These are phyloP conservation scores for Vanderwaltozyma tropicalis DNA, from an alignment of 805 yeast species.

Conservation along the genomic window DNA sequence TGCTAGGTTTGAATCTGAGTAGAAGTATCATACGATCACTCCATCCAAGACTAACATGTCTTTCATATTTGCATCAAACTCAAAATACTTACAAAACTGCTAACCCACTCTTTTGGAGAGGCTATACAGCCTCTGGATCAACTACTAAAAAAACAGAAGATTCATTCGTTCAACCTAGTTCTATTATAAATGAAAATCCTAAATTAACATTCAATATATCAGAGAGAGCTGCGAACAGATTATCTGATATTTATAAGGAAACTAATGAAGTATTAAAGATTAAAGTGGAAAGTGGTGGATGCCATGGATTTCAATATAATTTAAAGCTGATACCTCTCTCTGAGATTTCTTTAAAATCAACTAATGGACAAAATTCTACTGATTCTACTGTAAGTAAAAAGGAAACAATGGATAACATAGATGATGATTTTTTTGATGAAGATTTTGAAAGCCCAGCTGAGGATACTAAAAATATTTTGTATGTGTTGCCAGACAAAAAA, in stretches of 20 bases:
- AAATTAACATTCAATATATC: slow-evolving; percentile 17
- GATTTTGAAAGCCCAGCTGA: slow-evolving; percentile 6
- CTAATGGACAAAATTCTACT: neutral
- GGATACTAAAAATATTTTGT: slow-evolving; percentile 15
- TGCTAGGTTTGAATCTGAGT: too few relatives aligned
- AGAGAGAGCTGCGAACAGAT: slow-evolving; percentile 21
- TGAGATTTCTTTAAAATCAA: slow-evolving; percentile 12
- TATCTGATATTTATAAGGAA: slow-evolving; percentile 17
- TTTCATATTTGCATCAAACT: too few relatives aligned
- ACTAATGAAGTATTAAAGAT: slow-evolving; percentile 46
- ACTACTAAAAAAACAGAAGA: slow-evolving; percentile 38
- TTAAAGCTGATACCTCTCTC: slow-evolving; percentile 46
- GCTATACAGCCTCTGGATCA: too few relatives aligned
- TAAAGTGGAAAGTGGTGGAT: slow-evolving; percentile 89
- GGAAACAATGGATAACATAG: neutral
- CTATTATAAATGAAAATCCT: slow-evolving; percentile 14
- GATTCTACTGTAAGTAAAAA: neutral
- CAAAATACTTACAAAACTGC: too few relatives aligned
- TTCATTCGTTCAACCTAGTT: slow-evolving; percentile 12
- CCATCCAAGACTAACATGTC: too few relatives aligned
- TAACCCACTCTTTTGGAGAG: too few relatives aligned
- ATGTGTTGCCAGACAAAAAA: slow-evolving; percentile 37
- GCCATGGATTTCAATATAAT: slow-evolving; percentile 93
- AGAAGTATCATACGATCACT: too few relatives aligned
- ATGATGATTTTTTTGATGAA: slow-evolving; percentile 4